Evolutionary conservation across 2,329 filamentous ascomycete species (phyloP), one percentile per base, ranked within the genome.

Genomic region (Neopestalotiopsis clavispora): DNA sequence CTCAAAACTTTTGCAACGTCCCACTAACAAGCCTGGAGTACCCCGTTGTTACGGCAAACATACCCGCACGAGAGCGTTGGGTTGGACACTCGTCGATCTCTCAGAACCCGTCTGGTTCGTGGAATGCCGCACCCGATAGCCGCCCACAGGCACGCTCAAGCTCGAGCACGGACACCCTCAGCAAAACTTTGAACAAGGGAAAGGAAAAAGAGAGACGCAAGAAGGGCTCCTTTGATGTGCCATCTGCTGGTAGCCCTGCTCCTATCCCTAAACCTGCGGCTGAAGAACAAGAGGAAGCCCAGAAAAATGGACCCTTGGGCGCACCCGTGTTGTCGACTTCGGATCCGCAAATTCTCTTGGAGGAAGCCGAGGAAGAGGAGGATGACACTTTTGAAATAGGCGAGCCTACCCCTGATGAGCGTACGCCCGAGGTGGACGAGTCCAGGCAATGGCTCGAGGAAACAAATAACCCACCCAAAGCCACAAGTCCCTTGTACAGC

Each of bases 41-140:
- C 79, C 95, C 95, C 30, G 95, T 98, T 34, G 95, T 98, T 73
- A 95, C 95, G 42, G 95, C 87, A 58, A 88, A 84, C 78, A 89
- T 94, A 72, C 92, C 94, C 17, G 86, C 91, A 38, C 86, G 90
- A 68, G 91, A 95, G 69, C 87, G 91, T 71, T 92, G 91, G 76
- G 70, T 78, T 67, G 82, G 81, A 5, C 76, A 77, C 45, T 75
- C 79, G 3, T 75, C 76, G 28, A 72, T 76, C 1, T 80, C 79
- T 70, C 80, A 82, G 69, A 70, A 79, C 61, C 72, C 73, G 13
- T 75, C 71, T 10, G 77, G 77, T 0, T 74, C 76, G 40, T 79
- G 78, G 78, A 74, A 75, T 34, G 70, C 72, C n/a, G 68, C 73
- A 32, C 80, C 73, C 73, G 72, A 71, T 72, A 77, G 77, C 65